Evolutionary conservation across 23 red algal genomes (phyloP), one percentile per base, ranked within the genome.

Genomic region (Agarophyton chilense): DNA sequence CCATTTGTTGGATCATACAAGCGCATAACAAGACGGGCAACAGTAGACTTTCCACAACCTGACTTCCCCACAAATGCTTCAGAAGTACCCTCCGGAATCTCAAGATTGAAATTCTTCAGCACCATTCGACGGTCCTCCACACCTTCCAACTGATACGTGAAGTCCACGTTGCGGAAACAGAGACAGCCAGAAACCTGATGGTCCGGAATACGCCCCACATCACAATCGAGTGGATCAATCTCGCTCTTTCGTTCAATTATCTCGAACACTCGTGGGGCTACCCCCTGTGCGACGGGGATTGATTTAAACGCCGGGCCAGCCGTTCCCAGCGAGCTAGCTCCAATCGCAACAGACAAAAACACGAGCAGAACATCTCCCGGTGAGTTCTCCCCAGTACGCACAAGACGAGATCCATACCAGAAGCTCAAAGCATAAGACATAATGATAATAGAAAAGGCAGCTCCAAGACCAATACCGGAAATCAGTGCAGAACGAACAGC

Each of bases 321-420:
- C 36, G 94, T 92, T 26, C 96, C 96, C 58, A 98, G 60, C n/a
- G 88, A 92, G 53, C 87, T 92, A 31, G 87, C 77, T 16, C 94
- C 94, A 22, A 96, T 90, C 2, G 92, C 54, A 9, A 90, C 87
- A 5, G 84, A 85, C 44, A 96, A 81, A 53, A 96, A 92, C 42
- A 81, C 94, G 19, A 83, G 71, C 34, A 96, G 42, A 50, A 92
- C 60, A 78, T 96, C 86, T 40, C 82, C 80, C 1, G 71, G 41
- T 1, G 80, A 64, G 0, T 92, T 68, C 12, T 79, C 68, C 35
- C 90, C 88, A 26, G 51, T 35, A 13, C 68, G 68, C 22, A 74
- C 68, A 25, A 68, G 52, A 50, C 87, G 38, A 76, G 60, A 54
- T 62, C 64, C 40, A 35, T 82, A 65, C 91, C 91, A 86, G 29